A percentile compares a stretch with the other conserved stretches of the same genome.
phyloP scores from a whole-genome alignment of 2,329 filamentous ascomycete species.

The Claviceps cyperi region DNA sequence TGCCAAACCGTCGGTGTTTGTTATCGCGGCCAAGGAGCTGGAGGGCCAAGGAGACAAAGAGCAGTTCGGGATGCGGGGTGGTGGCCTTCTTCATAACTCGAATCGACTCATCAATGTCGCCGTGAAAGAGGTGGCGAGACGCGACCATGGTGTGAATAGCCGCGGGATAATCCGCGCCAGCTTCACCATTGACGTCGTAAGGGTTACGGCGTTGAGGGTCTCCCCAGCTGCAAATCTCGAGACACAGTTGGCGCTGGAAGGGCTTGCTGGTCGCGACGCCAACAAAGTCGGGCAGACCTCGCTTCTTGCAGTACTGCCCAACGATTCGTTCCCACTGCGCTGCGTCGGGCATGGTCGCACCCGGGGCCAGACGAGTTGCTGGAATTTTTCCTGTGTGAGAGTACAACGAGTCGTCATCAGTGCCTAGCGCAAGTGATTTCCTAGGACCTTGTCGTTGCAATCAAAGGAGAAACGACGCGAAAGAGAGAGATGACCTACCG shows the following conservation, averaged over 20 bases:
- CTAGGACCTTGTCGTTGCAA: background rate
- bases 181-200: conserved; percentile 27
- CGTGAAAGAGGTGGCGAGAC: conserved; percentile 61
- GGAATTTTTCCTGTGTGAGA: conserved; percentile 29
- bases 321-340: conserved; percentile 47
- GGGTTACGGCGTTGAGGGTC: conserved; percentile 33
- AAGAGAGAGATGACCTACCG: conserved; percentile 27
- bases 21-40: conserved; percentile 44
- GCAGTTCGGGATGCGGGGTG: conserved; percentile 44
- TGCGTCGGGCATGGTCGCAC: conserved; percentile 30
- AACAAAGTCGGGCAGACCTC: conserved; percentile 46
- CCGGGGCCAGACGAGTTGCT: conserved; percentile 32
- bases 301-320: conserved; percentile 46
- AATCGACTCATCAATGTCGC: conserved; percentile 52
- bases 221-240: conserved; percentile 64
- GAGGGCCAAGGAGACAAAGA: conserved; percentile 54
- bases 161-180: conserved; percentile 33
- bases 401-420: conserved; percentile 6
- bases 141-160: conserved; percentile 57
- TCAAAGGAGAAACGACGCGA: background rate
- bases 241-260: conserved; percentile 58
- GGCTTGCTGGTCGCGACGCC: conserved; percentile 49
- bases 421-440: background rate
- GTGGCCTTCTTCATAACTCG: conserved; percentile 56
- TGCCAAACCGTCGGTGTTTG: conserved; percentile 16